Base-by-base conservation (phyloP, 352 stramenopile species). In the Phytophthora pluvialis region DNA sequence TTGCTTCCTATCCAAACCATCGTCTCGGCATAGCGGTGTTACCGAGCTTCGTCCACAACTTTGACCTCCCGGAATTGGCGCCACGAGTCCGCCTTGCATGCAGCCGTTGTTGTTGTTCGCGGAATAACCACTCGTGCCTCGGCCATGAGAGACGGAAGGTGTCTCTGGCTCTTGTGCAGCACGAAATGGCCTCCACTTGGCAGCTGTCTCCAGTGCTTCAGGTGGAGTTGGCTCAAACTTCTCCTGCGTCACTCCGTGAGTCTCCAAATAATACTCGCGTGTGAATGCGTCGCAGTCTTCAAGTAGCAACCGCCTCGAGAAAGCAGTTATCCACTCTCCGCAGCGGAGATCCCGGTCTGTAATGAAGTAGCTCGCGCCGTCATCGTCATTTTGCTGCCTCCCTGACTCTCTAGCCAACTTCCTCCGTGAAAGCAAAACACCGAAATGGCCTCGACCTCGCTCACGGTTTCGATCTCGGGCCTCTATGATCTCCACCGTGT, bases 211-310 rank as follows among this genome's bases (percentile, higher is more conserved):
- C 0, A 36, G 39, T 36, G 44, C n/a, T 2, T 57, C 28, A 6
- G 26, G 12, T 40, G 33, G 15, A 32, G 56, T 51, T 1, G 72
- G 51, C 26, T 87, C 71, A 43, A 72, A 76, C 13, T 58, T 62
- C 40, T 95, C 83, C 36, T 98, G 93, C 3, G 83, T 89, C 33
- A 98, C 73, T 10, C 93, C 90, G 33, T 92, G 70, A 7, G 69
- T 86, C 55, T 89, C 75, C 35, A 93, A 49, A 67, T 97, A 98
- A 80, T 94, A 98, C 3, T 88, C 75, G 6, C 83, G 78, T n/a
- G 93, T 98, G 64, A 97, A 97, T 39, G 75, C 68, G 64, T 98
- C 92, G 70, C 94, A 98, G 61, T 95, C 86, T 60, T 97, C 77
- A 15, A 98, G 78, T 11, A 97, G 63, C n/a, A 98, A 75, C n/a